phyloP scores from a whole-genome alignment of 257 asterid species.

The Galeopsis tetrahit region DNA sequence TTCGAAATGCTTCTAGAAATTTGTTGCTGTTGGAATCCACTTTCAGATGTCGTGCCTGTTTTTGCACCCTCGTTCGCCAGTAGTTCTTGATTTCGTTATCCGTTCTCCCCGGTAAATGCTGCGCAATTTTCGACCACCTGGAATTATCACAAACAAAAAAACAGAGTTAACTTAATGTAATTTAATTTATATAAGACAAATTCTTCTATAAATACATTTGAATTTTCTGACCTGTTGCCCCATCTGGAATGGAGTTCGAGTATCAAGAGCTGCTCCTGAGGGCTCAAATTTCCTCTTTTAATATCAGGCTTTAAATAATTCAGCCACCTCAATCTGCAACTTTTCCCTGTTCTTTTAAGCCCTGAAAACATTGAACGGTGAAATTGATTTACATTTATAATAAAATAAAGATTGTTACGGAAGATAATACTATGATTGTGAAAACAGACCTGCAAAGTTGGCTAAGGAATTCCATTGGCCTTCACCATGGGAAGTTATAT shows the following conservation, averaged over 20 bases:
- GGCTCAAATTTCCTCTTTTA: constrained; percentile 75
- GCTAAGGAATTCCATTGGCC: constrained; percentile 83
- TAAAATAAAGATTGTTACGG: too few relatives aligned
- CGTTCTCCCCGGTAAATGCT: constrained; percentile 78
- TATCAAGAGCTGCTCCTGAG: constrained; percentile 77
- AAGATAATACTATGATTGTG: too few relatives aligned
- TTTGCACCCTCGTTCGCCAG: constrained; percentile 90
- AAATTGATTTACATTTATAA: too few relatives aligned
- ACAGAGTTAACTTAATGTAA: not conserved
- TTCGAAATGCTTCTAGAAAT: constrained; percentile 66
- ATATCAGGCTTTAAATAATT: constrained; percentile 87
- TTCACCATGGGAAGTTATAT: constrained; percentile 66
- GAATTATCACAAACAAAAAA: not conserved
- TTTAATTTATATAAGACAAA: too few relatives aligned
- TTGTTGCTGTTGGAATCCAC: constrained; percentile 75
- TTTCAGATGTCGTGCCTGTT: constrained; percentile 80
- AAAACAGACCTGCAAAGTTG: constrained; percentile 57
- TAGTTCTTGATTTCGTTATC: constrained; percentile 89
- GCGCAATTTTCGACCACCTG: constrained; percentile 91
- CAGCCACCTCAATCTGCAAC: constrained; percentile 88
- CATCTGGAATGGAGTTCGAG: constrained; percentile 88
- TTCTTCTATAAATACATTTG: too few relatives aligned
- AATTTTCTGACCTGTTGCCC: constrained; percentile 85
- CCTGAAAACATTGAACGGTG: constrained; percentile 42
- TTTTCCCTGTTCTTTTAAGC: constrained; percentile 85